Evolutionary conservation across 305 asterid genomes (phyloP), one percentile per base, ranked within the genome.

Genomic region (Nicotiana rustica): DNA sequence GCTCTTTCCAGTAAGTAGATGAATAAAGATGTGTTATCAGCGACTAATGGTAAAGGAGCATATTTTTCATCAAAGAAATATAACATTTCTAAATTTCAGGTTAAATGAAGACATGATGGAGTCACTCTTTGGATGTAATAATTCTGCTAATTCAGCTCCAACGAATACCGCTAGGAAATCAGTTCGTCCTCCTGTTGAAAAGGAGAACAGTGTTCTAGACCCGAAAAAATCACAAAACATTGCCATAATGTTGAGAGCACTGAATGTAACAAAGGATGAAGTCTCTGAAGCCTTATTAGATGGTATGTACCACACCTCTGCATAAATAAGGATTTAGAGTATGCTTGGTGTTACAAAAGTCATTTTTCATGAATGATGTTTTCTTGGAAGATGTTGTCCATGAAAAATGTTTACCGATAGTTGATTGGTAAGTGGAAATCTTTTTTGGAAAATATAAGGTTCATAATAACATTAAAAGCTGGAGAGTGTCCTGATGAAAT

Each of bases 201-300:
- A 84, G 86, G 91, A 89, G 76, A 86, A 82, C 35, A 82, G 91
- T 79, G 88, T 92, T 36, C 84, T 92, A 35, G 94, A 92, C 84
- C 85, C 92, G 18, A 92, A 90, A 89, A 92, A 92, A 85, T 88
- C 97, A 64, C 96, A 92, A 77, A 92, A 90, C 68, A 89, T 92
- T 55, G 91, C 94, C 65, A 92, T 92, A 77, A 81, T 92, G 76
- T 88, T 92, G 21, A 92, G 93, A 21, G 96, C 96, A 33, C 77
- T 92, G 89, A 90, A 90, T 70, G 96, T 92, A 82, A 92, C 94
- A 60, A 87, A 85, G 82, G 96, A 92, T 31, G 93, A 92, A 85
- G 93, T 92, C 47, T 86, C 90, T 75, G 96, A 90, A 70, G 90
- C 96, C 61, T 93, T 92, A 66, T 44, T 89, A 81, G 92, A 92